A percentile compares a stretch with the other conserved stretches of the same genome.
These are phyloP conservation scores for Liriodendron chinense DNA, from an alignment of 164 flowering plant species.

Conservation along the genomic window DNA sequence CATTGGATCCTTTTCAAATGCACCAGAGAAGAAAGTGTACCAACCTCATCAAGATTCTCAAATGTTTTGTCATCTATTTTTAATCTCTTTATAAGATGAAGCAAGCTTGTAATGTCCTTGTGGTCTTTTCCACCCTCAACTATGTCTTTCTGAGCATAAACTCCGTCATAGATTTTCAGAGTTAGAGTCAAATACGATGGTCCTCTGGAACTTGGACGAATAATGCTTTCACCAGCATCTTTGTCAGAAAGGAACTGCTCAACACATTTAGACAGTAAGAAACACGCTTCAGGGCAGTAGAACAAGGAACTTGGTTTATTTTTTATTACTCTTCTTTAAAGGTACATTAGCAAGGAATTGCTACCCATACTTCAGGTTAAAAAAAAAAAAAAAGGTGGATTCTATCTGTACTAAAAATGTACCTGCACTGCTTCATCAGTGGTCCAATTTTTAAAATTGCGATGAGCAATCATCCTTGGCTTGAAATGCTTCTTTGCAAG, in stretches of 20 bases:
- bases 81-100: slow-evolving; percentile 81
- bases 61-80: slow-evolving; percentile 93
- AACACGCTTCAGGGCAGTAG: not conserved
- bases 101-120: slow-evolving; percentile 90
- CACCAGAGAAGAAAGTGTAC: not conserved
- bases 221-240: slow-evolving; percentile 88
- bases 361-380: not conserved
- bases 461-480: slow-evolving; percentile 95
- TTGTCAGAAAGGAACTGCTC: slow-evolving; percentile 77
- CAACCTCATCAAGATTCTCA: slow-evolving; percentile 92
- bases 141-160: slow-evolving; percentile 93
- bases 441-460: slow-evolving; percentile 86
- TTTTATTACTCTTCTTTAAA: not conserved
- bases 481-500: slow-evolving; percentile 84
- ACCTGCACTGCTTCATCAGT: slow-evolving; percentile 94
- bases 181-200: slow-evolving; percentile 80
- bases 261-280: slow-evolving; percentile 2
- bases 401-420: not conserved
- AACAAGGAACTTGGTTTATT: too few species aligned
- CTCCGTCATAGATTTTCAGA: slow-evolving; percentile 83
- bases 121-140: slow-evolving; percentile 89
- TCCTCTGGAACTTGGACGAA: slow-evolving; percentile 93
- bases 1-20: not conserved
- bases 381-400: not conserved
- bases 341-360: not conserved